Conservation (phyloP, 192 early-diverging fungal species). For the Entrophospora sp. region DNA sequence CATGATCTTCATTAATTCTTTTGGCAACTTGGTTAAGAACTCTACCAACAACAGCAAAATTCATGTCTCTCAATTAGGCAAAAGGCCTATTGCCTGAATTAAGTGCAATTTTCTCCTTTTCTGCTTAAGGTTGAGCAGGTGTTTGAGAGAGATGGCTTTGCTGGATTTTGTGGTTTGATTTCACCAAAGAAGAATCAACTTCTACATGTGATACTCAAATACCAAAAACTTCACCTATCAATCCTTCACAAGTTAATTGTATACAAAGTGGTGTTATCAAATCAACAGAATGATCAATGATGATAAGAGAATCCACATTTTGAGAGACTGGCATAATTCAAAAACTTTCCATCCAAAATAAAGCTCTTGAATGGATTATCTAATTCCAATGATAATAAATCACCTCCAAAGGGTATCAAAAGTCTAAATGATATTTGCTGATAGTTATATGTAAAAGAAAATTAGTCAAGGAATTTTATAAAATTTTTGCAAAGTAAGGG, state of each 20-base stretch:
- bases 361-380: conserved; percentile 74
- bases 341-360: too few species aligned
- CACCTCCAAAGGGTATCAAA: conserved; percentile 81
- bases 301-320: conserved; percentile 71
- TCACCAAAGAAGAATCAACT: conserved; percentile 57
- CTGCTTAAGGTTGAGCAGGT: conserved; percentile 29
- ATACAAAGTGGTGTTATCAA: conserved; percentile 88
- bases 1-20: conserved; percentile 80
- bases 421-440: conserved; percentile 87
- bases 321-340: too few species aligned
- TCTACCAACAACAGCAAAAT: conserved; percentile 85
- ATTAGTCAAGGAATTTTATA: conserved; percentile 18
- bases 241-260: conserved; percentile 92
- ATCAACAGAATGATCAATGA: conserved; percentile 88
- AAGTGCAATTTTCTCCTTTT: conserved; percentile 69
- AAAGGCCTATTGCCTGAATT: conserved; percentile 78
- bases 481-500: too few species aligned
- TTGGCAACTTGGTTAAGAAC: conserved; percentile 76
- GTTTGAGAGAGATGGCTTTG: conserved; percentile 10
- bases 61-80: conserved; percentile 73
- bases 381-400: conserved; percentile 84
- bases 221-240: conserved; percentile 89
- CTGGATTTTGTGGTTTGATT: conserved; percentile 23
- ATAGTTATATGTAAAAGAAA: conserved; percentile 44
- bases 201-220: conserved; percentile 70